A percentile compares a stretch with the other conserved stretches of the same genome.
phyloP scores from a whole-genome alignment of 2,329 filamentous ascomycete species.

The Dothidotthia symphoricarpi region DNA sequence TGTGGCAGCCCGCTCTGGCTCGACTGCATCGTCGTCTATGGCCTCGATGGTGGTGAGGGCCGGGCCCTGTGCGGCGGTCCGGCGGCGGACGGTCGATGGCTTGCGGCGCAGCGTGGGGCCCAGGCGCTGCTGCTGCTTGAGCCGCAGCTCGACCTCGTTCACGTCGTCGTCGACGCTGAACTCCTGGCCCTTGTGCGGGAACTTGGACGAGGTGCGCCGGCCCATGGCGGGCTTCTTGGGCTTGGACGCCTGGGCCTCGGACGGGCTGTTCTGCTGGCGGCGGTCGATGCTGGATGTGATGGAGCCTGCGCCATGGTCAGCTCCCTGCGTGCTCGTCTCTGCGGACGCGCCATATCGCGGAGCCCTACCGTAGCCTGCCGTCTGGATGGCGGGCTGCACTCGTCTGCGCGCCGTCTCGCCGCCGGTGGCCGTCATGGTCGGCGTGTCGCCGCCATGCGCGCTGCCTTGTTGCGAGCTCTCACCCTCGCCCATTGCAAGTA shows the following conservation, averaged over 20 bases:
- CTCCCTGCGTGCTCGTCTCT: neutral
- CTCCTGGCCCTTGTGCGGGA: conserved; percentile 76
- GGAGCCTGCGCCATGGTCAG: conserved; percentile 29
- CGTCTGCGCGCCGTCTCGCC: conserved; percentile 34
- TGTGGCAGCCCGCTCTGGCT: conserved; percentile 34
- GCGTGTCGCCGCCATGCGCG: conserved; percentile 23
- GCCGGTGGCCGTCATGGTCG: conserved; percentile 17
- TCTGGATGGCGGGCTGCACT: conserved; percentile 25
- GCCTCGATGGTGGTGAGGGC: conserved; percentile 52
- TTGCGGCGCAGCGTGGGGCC: conserved; percentile 48
- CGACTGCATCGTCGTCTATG: conserved; percentile 45
- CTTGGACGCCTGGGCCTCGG: conserved; percentile 14
- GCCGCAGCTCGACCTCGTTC: conserved; percentile 61
- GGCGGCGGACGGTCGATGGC: conserved; percentile 53
- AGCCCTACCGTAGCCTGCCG: conserved; percentile 38
- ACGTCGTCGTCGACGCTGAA: conserved; percentile 91
- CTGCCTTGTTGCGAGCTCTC: conserved; percentile 30
- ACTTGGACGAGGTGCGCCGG: conserved; percentile 69
- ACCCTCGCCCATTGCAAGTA: conserved; percentile 32
- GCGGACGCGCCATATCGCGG: neutral
- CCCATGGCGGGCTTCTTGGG: conserved; percentile 71
- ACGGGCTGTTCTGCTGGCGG: conserved; percentile 22
- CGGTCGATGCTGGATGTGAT: conserved; percentile 37
- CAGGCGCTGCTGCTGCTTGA: conserved; percentile 25
- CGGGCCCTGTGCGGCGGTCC: conserved; percentile 48